Percentiles rank a stretch among this genome's conserved stretches.
These are phyloP conservation scores for Thermoascus crustaceus DNA, from an alignment of 2,329 filamentous ascomycete genomes.

Conservation along the genomic window DNA sequence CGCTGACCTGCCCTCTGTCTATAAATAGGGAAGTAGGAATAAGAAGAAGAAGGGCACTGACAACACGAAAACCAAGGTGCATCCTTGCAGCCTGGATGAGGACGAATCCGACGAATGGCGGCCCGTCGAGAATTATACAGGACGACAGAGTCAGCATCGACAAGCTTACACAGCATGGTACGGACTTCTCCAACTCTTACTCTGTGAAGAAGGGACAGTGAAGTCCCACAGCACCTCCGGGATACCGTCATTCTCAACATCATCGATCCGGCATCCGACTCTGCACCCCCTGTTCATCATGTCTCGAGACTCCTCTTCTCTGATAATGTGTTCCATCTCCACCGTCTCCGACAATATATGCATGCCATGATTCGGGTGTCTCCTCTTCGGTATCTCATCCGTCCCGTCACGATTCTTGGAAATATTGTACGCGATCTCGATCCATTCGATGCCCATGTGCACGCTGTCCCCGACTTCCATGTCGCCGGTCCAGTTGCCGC, in stretches of 20 bases:
- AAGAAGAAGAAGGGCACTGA: too few species aligned
- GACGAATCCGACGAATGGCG: too few species aligned
- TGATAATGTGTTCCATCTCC: too few species aligned
- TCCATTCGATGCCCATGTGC: conserved; percentile 34
- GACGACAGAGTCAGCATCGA: too few species aligned
- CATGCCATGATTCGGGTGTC: conserved; percentile 5
- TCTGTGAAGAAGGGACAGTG: not conserved
- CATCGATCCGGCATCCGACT: conserved; percentile 11
- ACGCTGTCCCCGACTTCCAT: conserved; percentile 30
- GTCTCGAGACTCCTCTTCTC: not conserved
- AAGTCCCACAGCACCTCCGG: conserved; percentile 11
- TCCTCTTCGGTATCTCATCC: conserved; percentile 4
- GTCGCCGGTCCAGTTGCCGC: conserved; percentile 35
- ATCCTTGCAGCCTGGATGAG: too few species aligned
- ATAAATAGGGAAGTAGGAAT: too few species aligned
- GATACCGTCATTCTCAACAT: conserved; percentile 8
- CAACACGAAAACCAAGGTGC: too few species aligned
- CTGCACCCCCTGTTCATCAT: conserved; percentile 3
- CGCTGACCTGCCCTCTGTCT: too few species aligned
- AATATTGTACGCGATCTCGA: conserved; percentile 34
- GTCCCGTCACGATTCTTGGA: conserved; percentile 12
- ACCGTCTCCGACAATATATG: too few species aligned
- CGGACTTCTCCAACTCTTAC: too few species aligned
- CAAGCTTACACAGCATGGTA: too few species aligned
- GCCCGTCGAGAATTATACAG: too few species aligned